Base-by-base conservation (phyloP, 345 rosid genomes). In the Viola odorata region DNA sequence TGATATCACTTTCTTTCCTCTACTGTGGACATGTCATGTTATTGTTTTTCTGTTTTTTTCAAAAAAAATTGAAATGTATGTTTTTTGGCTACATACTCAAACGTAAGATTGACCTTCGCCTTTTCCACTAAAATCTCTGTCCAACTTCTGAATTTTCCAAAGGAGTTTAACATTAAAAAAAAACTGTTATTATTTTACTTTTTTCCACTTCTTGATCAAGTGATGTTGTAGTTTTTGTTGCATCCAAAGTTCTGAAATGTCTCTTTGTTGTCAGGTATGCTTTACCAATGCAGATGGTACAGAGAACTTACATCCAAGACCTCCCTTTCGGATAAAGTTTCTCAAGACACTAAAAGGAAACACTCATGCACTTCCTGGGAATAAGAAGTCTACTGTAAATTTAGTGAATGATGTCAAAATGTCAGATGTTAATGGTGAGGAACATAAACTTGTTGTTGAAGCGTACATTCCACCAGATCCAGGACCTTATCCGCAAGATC, bases 401-500 rank as follows among this genome's bases (percentile, higher is more conserved):
- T 68, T 84, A 45, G 41, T 68, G 55, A 67, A 66, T 66, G 78
- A 79, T 71, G 81, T 66, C 73, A 74, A 78, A 49, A 77, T 74
- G 86, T 78, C 60, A 42, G 90, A 84, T 79, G 62, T 73, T 47
- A 68, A 67, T 66, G 51, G 60, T 5, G 78, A 77, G 64, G 85
- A 85, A 72, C 97, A 84, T 68, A 75, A 77, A 72, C 91, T 94
- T 59, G 63, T 78, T 78, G 96, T 94, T 64, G 96, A 94, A 81
- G 84, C 97, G 4, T 94, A 94, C 64, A 77, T 89, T 64, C 91
- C 97, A 58, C 86, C 96, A 40, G 95, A 90, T 65, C 99, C 97
- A 37, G 99, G 99, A 71, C 97, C 97, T 64, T 94, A 94, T 75
- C 99, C 95, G 57, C 99, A 90, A 78, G 99, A 94, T 81, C 96